Evolutionary conservation across 1,284 basidiomycete species (phyloP).

Genomic region (Ustilago shanxiensis): DNA sequence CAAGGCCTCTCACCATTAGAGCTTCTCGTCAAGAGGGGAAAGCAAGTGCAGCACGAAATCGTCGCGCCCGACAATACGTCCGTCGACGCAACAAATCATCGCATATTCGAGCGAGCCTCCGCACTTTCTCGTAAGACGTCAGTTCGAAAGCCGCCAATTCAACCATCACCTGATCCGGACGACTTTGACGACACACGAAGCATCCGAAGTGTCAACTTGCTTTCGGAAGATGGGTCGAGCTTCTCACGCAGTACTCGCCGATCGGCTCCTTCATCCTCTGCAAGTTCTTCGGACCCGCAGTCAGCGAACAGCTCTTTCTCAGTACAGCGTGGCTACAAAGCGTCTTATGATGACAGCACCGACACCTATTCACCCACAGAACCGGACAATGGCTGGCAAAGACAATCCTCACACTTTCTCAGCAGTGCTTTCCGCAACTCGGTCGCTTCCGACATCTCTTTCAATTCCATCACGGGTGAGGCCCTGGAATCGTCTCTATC

Average conservation of each 20-base stretch:
- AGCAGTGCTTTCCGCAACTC: constrained; percentile 57
- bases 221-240: constrained; percentile 30
- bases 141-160: constrained; percentile 35
- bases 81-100: constrained; percentile 6
- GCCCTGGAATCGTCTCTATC: constrained; percentile 21
- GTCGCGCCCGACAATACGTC: constrained; percentile 9
- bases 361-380: constrained; percentile 20
- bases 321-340: constrained; percentile 42
- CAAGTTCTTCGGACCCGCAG: constrained; percentile 11
- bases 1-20: constrained; percentile 43
- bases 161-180: constrained; percentile 50
- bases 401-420: constrained; percentile 39
- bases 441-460: constrained; percentile 56
- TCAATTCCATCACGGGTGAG: constrained; percentile 55
- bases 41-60: constrained; percentile 50
- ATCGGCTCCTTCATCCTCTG: constrained; percentile 7
- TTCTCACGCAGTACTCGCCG: constrained; percentile 20
- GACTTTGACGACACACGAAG: constrained; percentile 47
- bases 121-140: constrained; percentile 46
- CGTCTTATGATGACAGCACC: constrained; percentile 25
- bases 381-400: constrained; percentile 20
- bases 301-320: constrained; percentile 21
- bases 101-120: constrained; percentile 47
- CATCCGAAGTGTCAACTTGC: constrained; percentile 51
- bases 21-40: constrained; percentile 47